A percentile compares a stretch with the other conserved stretches of the same genome.
These are phyloP conservation scores for Ruellia speciosa DNA, from an alignment of 305 asterid species.

Conservation along the genomic window DNA sequence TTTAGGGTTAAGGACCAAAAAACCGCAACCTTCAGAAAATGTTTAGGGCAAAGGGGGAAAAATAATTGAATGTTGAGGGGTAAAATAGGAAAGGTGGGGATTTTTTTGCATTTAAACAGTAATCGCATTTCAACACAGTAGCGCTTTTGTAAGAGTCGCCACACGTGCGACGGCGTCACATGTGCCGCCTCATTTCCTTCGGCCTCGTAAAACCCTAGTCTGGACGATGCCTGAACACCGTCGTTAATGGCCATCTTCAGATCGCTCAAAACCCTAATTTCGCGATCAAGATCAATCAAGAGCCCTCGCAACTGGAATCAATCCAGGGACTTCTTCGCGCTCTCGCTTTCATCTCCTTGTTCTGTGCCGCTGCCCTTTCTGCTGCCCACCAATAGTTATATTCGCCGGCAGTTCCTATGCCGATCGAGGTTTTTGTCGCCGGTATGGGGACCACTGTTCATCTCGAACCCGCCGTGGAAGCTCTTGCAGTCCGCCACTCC, in stretches of 20 bases:
- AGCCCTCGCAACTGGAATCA: conserved; percentile 15
- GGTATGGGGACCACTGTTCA: conserved; percentile 53
- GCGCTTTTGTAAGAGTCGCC: too few relatives aligned
- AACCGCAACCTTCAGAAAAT: too few relatives aligned
- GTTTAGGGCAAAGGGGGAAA: too few relatives aligned
- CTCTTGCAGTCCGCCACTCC: conserved; percentile 87
- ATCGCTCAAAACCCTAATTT: conserved; percentile 52
- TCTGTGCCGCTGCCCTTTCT: conserved; percentile 26
- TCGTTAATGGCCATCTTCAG: conserved; percentile 64
- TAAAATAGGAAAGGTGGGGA: too few relatives aligned
- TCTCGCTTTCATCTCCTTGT: conserved; percentile 26
- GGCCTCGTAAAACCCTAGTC: conserved; percentile 16
- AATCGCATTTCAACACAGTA: too few relatives aligned
- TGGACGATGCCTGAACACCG: conserved; percentile 17
- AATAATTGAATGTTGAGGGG: too few relatives aligned
- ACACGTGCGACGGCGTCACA: neutral
- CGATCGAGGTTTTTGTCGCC: conserved; percentile 44
- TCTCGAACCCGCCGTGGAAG: conserved; percentile 72
- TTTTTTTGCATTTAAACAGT: too few relatives aligned
- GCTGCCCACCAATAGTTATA: conserved; percentile 23
- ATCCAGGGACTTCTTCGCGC: conserved; percentile 37
- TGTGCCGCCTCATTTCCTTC: conserved; percentile 18
- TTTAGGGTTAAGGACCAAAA: too few relatives aligned
- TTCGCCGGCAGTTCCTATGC: conserved; percentile 41
- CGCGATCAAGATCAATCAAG: conserved; percentile 35